Evolutionary conservation across 1,139 yeast genomes (phyloP).

Genomic region (Nakaseomyces kungkrabaensis): DNA sequence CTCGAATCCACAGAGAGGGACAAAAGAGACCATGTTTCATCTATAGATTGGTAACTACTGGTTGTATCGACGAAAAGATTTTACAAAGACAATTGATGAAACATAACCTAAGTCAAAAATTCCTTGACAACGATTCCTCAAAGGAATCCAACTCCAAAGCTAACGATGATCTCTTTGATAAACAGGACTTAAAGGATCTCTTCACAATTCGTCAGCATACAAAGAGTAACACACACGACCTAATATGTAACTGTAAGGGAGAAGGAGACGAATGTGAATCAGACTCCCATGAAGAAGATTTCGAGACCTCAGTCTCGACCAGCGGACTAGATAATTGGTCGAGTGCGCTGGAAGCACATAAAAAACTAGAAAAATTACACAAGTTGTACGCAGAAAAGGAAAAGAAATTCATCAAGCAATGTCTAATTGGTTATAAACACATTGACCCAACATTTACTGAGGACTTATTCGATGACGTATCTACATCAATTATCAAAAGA

Average conservation of each 20-base stretch:
- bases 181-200: slow-evolving; percentile 61
- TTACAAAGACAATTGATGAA: slow-evolving; percentile 90
- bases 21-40: slow-evolving; percentile 70
- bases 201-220: slow-evolving; percentile 51
- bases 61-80: slow-evolving; percentile 90
- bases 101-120: slow-evolving; percentile 65
- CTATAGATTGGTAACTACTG: slow-evolving; percentile 75
- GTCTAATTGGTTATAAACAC: slow-evolving; percentile 54
- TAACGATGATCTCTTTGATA: slow-evolving; percentile 45
- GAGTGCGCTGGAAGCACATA: slow-evolving; percentile 42
- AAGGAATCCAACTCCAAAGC: slow-evolving; percentile 31
- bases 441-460: slow-evolving; percentile 35
- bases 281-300: slow-evolving; percentile 8
- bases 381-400: slow-evolving; percentile 25
- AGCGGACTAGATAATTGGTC: slow-evolving; percentile 31
- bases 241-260: slow-evolving; percentile 63
- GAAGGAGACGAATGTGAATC: slow-evolving; percentile 23
- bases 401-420: slow-evolving; percentile 41
- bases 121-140: slow-evolving; percentile 40
- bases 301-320: slow-evolving; percentile 10
- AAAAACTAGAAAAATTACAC: slow-evolving; percentile 27
- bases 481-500: slow-evolving; percentile 15
- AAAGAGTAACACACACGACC: slow-evolving; percentile 69
- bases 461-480: slow-evolving; percentile 15
- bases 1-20: slow-evolving; percentile 90